Evolutionary conservation across 305 asterid genomes (phyloP).

Genomic region (Withania somnifera): DNA sequence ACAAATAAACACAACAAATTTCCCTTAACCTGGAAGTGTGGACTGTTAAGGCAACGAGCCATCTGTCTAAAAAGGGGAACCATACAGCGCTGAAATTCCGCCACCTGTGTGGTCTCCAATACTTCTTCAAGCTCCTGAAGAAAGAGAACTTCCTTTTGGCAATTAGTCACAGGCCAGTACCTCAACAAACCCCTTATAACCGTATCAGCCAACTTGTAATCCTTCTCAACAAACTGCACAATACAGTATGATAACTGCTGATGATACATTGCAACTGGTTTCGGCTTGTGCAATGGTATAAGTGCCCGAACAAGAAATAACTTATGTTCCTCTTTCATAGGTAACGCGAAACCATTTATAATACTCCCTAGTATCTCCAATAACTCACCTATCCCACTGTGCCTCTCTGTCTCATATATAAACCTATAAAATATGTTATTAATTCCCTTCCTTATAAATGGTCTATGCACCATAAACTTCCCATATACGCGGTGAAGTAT

Average conservation of each 20-base stretch:
- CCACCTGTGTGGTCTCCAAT: conserved; percentile 20
- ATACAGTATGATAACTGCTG: conserved; percentile 21
- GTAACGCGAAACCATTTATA: conserved; percentile 22
- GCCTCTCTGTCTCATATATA: conserved; percentile 21
- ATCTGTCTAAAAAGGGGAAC: conserved; percentile 27
- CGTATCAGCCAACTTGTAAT: conserved; percentile 16
- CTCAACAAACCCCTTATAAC: conserved; percentile 22
- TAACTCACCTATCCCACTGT: conserved; percentile 20
- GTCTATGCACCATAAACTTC: conserved; percentile 23
- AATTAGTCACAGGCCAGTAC: conserved; percentile 26
- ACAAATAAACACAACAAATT: not conserved
- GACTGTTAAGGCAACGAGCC: conserved; percentile 21
- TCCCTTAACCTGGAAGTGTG: conserved; percentile 20
- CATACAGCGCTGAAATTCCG: conserved; percentile 25
- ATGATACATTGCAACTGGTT: conserved; percentile 16
- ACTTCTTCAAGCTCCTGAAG: conserved; percentile 24
- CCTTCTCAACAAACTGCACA: conserved; percentile 21
- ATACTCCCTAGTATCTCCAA: conserved; percentile 25
- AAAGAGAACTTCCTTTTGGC: conserved; percentile 22
- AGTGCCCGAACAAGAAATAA: conserved; percentile 18
- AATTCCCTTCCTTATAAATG: conserved; percentile 22
- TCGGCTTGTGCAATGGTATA: conserved; percentile 25
- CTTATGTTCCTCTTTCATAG: conserved; percentile 26
- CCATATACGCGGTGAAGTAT: conserved; percentile 20
- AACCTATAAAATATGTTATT: conserved; percentile 19